Evolutionary conservation across 768 basidiomycete species (phyloP).

Genomic region (Auricularia sp.): DNA sequence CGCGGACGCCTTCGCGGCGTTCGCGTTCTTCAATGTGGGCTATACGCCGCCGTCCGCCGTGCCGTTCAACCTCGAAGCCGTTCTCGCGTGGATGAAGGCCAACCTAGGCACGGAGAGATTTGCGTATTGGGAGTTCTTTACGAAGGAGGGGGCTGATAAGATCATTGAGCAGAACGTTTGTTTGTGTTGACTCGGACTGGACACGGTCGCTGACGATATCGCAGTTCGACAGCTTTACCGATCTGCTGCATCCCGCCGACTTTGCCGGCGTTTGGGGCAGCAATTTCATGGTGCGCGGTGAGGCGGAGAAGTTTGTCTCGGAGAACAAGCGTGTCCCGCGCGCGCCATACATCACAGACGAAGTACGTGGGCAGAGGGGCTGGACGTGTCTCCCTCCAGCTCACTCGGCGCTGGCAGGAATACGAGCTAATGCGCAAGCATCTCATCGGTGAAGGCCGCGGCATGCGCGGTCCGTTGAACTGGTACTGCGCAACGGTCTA

Average conservation of each 20-base stretch:
- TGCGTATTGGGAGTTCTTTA: slow-evolving; percentile 32
- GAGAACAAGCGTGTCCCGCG: background rate
- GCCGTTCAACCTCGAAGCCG: slow-evolving; percentile 14
- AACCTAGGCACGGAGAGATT: slow-evolving; percentile 22
- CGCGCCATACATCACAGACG: background rate
- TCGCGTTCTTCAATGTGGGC: slow-evolving; percentile 29
- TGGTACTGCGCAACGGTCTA: background rate
- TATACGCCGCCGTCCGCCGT: slow-evolving; percentile 21
- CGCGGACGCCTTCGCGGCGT: slow-evolving; percentile 31
- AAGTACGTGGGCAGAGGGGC: background rate
- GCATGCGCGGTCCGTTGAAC: background rate
- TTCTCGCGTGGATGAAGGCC: slow-evolving; percentile 19
- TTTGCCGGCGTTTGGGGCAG: background rate
- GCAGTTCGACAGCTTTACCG: background rate
- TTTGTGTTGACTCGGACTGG: background rate
- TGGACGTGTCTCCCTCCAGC: background rate
- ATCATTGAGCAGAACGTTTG: slow-evolving; percentile 30
- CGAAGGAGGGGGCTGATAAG: slow-evolving; percentile 22
- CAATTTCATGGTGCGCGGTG: background rate
- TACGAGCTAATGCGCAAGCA: background rate
- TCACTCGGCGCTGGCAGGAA: background rate
- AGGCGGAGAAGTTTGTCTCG: background rate
- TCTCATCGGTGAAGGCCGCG: background rate
- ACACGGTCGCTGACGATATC: too few species aligned
- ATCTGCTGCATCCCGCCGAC: background rate